A percentile compares a stretch with the other conserved stretches of the same genome.
Evolutionary conservation across 2,329 filamentous ascomycete genomes (phyloP).

Genomic region (Rugonectria rugulosa): DNA sequence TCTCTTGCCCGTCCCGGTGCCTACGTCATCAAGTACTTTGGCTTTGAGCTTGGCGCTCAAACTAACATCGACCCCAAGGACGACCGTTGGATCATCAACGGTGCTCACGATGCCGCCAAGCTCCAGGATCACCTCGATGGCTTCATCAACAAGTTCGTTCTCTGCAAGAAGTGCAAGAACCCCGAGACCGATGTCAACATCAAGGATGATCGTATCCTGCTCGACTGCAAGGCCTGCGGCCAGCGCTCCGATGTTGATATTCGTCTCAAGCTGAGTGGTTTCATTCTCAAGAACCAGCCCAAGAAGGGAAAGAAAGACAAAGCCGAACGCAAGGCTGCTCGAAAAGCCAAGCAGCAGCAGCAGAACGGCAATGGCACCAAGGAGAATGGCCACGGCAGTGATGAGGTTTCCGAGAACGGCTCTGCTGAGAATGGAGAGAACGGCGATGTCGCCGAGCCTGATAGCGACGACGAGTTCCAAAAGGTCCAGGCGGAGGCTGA

Average conservation of each 20-base stretch:
- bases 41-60: conserved; percentile 97
- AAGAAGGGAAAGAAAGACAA: conserved; percentile 98
- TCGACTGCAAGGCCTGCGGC: conserved; percentile 99
- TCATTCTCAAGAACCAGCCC: conserved; percentile 95
- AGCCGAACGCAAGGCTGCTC: conserved; percentile 87
- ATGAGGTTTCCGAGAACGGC: conserved; percentile 59
- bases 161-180: conserved; percentile 99
- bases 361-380: conserved; percentile 64
- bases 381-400: conserved; percentile 68
- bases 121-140: conserved; percentile 98
- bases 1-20: conserved; percentile 91
- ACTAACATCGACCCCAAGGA: conserved; percentile 97
- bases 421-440: conserved; percentile 58
- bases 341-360: conserved; percentile 86
- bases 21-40: conserved; percentile 99
- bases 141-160: conserved; percentile 98
- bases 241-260: conserved; percentile 91
- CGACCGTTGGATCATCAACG: conserved; percentile 99
- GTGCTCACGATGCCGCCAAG: conserved; percentile 92
- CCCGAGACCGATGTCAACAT: conserved; percentile 96
- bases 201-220: conserved; percentile 89
- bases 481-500: conserved; percentile 73
- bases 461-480: conserved; percentile 92
- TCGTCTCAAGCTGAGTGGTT: conserved; percentile 93
- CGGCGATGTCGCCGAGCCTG: conserved; percentile 68